phyloP scores from a whole-genome alignment of 805 yeast genomes.

The Kazachstania taianensis region DNA sequence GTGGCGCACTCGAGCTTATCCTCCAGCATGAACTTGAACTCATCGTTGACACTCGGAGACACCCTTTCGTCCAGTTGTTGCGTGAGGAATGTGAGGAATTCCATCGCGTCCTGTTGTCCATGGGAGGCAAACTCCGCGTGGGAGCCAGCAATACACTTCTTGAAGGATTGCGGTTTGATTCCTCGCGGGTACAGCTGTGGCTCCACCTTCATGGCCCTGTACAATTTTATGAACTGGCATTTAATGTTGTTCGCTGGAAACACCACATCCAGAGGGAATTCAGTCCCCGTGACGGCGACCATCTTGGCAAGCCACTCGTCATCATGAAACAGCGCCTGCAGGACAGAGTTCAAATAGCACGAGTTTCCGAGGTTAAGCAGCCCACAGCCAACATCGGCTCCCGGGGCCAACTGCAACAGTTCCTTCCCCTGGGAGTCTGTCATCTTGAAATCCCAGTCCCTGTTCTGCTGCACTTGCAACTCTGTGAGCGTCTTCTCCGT shows the following conservation, averaged over 20 bases:
- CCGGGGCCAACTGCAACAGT: constrained; percentile 39
- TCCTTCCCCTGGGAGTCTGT: constrained; percentile 59
- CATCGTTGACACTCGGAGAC: constrained; percentile 34
- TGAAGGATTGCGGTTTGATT: constrained; percentile 66
- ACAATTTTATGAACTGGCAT: constrained; percentile 70
- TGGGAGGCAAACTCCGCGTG: constrained; percentile 79
- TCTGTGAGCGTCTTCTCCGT: constrained; percentile 87
- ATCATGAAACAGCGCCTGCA: constrained; percentile 55
- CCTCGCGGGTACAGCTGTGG: constrained; percentile 57
- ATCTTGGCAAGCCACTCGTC: constrained; percentile 30
- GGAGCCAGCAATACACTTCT: constrained; percentile 61
- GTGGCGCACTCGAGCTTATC: constrained; percentile 44
- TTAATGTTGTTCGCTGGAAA: constrained; percentile 56
- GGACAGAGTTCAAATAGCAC: constrained; percentile 75
- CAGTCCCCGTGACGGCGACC: constrained; percentile 11
- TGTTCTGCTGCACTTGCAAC: constrained; percentile 82
- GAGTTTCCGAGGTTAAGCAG: constrained; percentile 86
- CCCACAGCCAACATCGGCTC: constrained; percentile 56
- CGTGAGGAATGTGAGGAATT: constrained; percentile 62
- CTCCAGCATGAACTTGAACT: constrained; percentile 56
- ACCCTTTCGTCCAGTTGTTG: constrained; percentile 46
- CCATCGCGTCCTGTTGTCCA: constrained; percentile 93
- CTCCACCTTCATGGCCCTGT: constrained; percentile 56
- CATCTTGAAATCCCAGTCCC: constrained; percentile 87
- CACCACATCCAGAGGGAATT: constrained; percentile 31